Evolutionary conservation across 75 land plant genomes (phyloP).

Genomic region (Cunninghamia lanceolata): DNA sequence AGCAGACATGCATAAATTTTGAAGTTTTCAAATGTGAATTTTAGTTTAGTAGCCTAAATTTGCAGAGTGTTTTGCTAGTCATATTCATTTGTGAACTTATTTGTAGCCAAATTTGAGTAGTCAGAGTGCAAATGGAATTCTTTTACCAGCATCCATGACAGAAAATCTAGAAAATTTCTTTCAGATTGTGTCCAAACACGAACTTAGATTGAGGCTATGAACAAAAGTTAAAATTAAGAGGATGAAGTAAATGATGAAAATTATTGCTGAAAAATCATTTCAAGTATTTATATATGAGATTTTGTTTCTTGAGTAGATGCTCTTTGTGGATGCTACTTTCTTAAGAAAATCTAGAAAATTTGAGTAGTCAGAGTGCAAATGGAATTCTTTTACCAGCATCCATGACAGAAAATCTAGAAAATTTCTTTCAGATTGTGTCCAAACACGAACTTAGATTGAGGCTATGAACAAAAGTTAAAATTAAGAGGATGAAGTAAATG

Average conservation of each 20-base stretch:
- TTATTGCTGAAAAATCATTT: background rate
- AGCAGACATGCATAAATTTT: background rate
- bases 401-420: background rate
- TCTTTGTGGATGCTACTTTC: background rate
- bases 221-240: background rate
- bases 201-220: background rate
- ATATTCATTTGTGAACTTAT: background rate
- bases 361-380: background rate
- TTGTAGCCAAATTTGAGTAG: background rate
- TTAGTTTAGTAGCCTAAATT: background rate
- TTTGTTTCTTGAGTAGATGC: background rate
- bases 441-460: background rate
- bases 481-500: background rate
- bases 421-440: background rate
- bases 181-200: background rate
- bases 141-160: background rate
- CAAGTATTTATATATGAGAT: background rate
- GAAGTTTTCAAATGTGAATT: background rate
- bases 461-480: background rate
- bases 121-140: background rate
- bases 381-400: background rate
- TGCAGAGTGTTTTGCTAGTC: background rate
- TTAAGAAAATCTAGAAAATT: too few species aligned
- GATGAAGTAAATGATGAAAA: background rate
- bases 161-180: background rate